A percentile compares a stretch with the other conserved stretches of the same genome.
These are phyloP conservation scores for Omphalea diandra DNA, from an alignment of 441 rosid species.

Conservation along the genomic window DNA sequence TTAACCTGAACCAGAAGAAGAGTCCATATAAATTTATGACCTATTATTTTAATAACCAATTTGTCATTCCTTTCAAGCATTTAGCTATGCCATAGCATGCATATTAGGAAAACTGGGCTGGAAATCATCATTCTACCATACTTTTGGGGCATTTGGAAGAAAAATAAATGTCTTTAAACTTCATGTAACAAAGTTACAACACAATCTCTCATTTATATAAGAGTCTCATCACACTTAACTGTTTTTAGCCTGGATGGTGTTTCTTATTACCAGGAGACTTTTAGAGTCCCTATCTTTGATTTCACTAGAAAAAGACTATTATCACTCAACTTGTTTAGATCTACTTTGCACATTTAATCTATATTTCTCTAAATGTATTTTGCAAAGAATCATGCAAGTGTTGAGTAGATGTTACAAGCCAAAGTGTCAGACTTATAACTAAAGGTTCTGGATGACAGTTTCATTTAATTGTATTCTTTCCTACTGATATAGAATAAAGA, in stretches of 20 bases:
- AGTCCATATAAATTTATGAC: not conserved
- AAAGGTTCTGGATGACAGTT: not conserved
- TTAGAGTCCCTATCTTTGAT: not conserved
- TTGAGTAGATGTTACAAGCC: not conserved
- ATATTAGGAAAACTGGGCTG: not conserved
- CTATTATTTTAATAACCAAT: not conserved
- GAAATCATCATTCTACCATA: not conserved
- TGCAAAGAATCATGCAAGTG: not conserved
- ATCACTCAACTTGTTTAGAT: not conserved
- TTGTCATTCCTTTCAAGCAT: not conserved
- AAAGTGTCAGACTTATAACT: not conserved
- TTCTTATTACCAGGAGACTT: not conserved
- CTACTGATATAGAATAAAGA: conserved; percentile 6
- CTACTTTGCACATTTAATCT: not conserved
- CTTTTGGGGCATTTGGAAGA: not conserved
- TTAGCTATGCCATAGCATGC: not conserved
- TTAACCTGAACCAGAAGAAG: not conserved
- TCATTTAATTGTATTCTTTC: conserved; percentile 2
- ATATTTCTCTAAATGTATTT: not conserved
- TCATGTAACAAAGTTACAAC: not conserved
- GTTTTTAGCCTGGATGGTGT: not conserved
- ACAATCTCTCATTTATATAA: not conserved
- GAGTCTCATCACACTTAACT: not conserved
- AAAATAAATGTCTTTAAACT: not conserved
- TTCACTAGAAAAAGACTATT: not conserved